Evolutionary conservation across 1,284 basidiomycete genomes (phyloP), one percentile per base, ranked within the genome.

Genomic region (Neolentinus lepideus): DNA sequence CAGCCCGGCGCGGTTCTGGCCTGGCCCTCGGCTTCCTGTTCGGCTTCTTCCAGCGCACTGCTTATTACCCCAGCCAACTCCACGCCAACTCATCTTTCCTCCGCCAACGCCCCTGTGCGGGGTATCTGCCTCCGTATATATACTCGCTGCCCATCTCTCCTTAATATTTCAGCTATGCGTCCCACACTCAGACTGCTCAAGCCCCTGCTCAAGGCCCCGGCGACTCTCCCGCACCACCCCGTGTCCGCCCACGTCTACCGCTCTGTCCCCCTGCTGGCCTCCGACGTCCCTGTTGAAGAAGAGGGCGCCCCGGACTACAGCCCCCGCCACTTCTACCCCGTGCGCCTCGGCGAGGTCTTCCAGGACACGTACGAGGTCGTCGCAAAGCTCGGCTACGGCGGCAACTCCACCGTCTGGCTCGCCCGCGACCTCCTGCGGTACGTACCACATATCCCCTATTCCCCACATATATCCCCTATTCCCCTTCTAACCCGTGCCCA

Each of bases 381-480:
- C 27, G 55, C 56, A 26, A 60, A 60, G 55, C 55, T 60, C 16
- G 58, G 59, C 12, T 57, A 45, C 38, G 59, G 59, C 2, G 58
- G 58, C 22, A 54, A 31, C 16, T 60, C 59, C 12, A 60, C 59
- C 14, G 59, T 59, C 45, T 60, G 59, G 59, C 56, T 60, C 19
- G 59, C 47, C 16, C n/a, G 38, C 14, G 56, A 57, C 52, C 21
- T 25, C 6, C 36, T 21, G 9, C 11, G 21, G 54, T 43, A 16
- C 19, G 38, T 43, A 21, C n/a, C 16, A 21, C 38, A 9, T 43
- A n/a, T 43, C 38, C 19, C 19, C 6, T n/a, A n/a, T n/a, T n/a
- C n/a, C n/a, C n/a, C 16, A 21, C 38, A 9, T 43, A n/a, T 43
- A 4, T n/a, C 19, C 6, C 16, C 8, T 43, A 3, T n/a, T 43